Evolutionary conservation across 192 early-diverging fungal genomes (phyloP).

Genomic region (Dissophora globulifera): DNA sequence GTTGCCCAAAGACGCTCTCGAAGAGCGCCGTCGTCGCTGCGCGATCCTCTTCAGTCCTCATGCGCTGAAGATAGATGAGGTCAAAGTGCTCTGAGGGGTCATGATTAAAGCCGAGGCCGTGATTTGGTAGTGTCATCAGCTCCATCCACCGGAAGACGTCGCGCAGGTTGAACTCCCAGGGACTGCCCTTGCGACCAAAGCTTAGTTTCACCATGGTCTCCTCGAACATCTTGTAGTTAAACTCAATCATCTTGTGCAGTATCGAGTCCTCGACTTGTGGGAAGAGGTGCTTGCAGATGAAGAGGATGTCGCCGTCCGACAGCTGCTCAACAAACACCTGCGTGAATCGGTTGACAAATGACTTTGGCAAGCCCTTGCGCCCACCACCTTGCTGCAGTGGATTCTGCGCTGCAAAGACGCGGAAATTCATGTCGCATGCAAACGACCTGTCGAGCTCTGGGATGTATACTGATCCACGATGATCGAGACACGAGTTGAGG

Average conservation of each 20-base stretch:
- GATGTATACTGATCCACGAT: slow-evolving; percentile 95
- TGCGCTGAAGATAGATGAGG: slow-evolving; percentile 89
- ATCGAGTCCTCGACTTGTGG: slow-evolving; percentile 60
- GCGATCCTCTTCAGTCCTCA: slow-evolving; percentile 87
- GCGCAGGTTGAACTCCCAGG: slow-evolving; percentile 99
- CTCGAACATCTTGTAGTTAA: slow-evolving; percentile 88
- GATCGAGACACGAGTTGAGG: slow-evolving; percentile 98
- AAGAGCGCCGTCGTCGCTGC: slow-evolving; percentile 64
- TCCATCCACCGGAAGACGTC: slow-evolving; percentile 97
- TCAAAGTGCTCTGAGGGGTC: slow-evolving; percentile 78
- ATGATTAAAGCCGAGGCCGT: slow-evolving; percentile 51
- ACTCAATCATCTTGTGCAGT: slow-evolving; percentile 73
- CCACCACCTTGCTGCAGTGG: slow-evolving; percentile 97
- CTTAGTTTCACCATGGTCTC: slow-evolving; percentile 81
- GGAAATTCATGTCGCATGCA: slow-evolving; percentile 79
- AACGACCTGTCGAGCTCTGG: slow-evolving; percentile 95
- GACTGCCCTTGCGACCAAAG: slow-evolving; percentile 81
- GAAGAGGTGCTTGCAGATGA: slow-evolving; percentile 73
- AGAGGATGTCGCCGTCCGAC: slow-evolving; percentile 77
- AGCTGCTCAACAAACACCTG: slow-evolving; percentile 93
- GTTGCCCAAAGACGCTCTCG: slow-evolving; percentile 62
- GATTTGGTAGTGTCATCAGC: slow-evolving; percentile 66
- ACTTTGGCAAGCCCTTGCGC: slow-evolving; percentile 96
- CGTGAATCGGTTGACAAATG: slow-evolving; percentile 97
- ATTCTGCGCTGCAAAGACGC: slow-evolving; percentile 98